Percentiles rank a stretch among this genome's conserved stretches.
phyloP scores from a whole-genome alignment of 2,329 filamentous ascomycete species.

The Talaromyces sp. region DNA sequence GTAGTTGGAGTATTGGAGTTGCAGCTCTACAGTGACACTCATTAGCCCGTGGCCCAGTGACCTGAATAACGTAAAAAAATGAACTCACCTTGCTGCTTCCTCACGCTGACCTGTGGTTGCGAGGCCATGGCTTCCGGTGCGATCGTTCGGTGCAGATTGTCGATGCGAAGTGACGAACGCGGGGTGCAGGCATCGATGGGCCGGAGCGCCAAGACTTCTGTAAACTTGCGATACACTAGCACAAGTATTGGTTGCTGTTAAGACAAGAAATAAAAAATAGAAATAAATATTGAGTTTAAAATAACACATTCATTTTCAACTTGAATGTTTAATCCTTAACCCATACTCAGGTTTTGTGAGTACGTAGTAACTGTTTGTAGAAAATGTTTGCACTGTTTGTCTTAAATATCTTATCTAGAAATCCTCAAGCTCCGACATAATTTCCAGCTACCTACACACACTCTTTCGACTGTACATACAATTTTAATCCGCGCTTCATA shows the following conservation, averaged over 20 bases:
- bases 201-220: background rate
- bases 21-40: conserved; percentile 35
- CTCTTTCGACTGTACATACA: background rate
- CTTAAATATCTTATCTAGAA: conserved; percentile 11
- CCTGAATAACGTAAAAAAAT: background rate
- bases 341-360: too few species aligned
- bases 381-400: conserved; percentile 14
- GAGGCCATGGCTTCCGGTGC: conserved; percentile 29
- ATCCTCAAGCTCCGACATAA: background rate
- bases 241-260: background rate
- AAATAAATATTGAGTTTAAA: background rate
- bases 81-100: conserved; percentile 43
- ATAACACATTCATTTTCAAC: background rate
- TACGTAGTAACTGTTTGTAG: too few species aligned
- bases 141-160: background rate
- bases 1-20: conserved; percentile 48
- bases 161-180: background rate
- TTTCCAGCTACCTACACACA: too few species aligned
- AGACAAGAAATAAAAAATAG: background rate
- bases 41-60: conserved; percentile 1
- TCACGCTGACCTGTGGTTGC: conserved; percentile 34
- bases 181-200: background rate
- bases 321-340: too few species aligned
- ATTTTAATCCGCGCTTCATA: background rate
- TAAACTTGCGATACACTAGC: background rate